Evolutionary conservation across 371 early-diverging fungal genomes (phyloP), one percentile per base, ranked within the genome.

Genomic region (Mortierella sp.): DNA sequence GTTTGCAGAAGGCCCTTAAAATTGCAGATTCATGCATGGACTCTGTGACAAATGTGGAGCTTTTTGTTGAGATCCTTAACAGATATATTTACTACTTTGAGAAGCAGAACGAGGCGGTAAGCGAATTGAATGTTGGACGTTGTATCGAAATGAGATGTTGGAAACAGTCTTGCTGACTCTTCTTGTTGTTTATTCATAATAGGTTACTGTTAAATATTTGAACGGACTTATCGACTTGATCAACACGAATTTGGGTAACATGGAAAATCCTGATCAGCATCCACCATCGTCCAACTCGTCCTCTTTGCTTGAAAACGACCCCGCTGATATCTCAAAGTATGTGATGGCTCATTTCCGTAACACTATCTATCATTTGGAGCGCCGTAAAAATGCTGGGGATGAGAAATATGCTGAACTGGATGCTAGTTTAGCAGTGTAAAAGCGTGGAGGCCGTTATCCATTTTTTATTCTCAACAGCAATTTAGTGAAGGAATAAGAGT

Each of bases 21-120:
- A 91, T 96, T 70, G 97, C 98, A 1, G 96, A 96, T 82, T 90
- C 93, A 7, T 94, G 96, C 64, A 90, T 97, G 90, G 97, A 97
- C 75, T 86, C 91, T 40, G 88, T 91, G 28, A 89, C 94, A 21
- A 94, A 93, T 48, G 92, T 95, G 8, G 93, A 94, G 76, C 85
- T 97, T 48, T 94, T 97, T 86, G 94, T 97, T 5, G 97, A 97
- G 79, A 93, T 97, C 64, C 83, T 97, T 59, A 95, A 97, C 81
- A 88, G 93, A 75, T 96, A 93, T 68, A 83, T 97, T 48, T 95
- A 94, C 84, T 96, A 92, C 78, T 98, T 92, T 85, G 96, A 94
- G 86, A 90, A 90, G 72, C 87, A 92, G 63, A 94, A 95, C 76
- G 93, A 94, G 61, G 87, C 89, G 58, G 94, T 94, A 85, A 85